Evolutionary conservation across 176 grass and related monocot species (phyloP).

Genomic region (Aegilops speltoides): DNA sequence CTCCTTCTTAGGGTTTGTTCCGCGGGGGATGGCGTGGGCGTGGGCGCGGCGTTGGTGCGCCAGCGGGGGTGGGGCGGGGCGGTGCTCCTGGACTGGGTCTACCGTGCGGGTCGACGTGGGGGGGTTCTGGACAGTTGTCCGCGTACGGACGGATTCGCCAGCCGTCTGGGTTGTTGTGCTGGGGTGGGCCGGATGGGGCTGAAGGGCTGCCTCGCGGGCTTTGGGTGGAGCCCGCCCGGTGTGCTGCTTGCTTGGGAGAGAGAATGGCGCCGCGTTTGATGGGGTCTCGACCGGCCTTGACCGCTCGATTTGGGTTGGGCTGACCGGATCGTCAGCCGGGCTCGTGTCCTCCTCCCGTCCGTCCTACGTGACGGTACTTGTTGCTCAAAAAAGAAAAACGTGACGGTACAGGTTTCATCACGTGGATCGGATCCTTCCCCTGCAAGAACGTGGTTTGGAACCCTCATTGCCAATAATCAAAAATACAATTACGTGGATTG

Average conservation of each 20-base stretch:
- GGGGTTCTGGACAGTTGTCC: not conserved
- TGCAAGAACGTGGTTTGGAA: too few relatives aligned
- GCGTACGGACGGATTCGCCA: not conserved
- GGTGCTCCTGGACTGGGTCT: not conserved
- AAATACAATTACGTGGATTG: not conserved
- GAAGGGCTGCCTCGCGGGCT: not conserved
- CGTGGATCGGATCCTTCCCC: too few relatives aligned
- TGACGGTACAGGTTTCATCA: not conserved
- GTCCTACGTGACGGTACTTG: not conserved
- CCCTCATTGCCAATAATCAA: too few relatives aligned
- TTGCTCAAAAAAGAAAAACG: too few relatives aligned
- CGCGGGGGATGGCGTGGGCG: not conserved
- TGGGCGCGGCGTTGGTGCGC: not conserved
- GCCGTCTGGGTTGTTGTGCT: not conserved
- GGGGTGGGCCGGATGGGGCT: not conserved
- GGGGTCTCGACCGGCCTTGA: not conserved
- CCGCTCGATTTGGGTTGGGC: conserved; percentile 1
- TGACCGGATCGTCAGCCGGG: not conserved
- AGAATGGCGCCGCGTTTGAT: not conserved
- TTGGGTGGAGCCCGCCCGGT: not conserved
- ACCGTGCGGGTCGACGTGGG: too few relatives aligned
- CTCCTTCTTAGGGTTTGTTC: conserved; percentile 5
- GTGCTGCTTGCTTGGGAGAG: too few relatives aligned
- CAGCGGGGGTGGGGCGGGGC: not conserved
- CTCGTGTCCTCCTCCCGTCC: not conserved